Evolutionary conservation across 768 basidiomycete genomes (phyloP).

Genomic region (Suillus decipiens): DNA sequence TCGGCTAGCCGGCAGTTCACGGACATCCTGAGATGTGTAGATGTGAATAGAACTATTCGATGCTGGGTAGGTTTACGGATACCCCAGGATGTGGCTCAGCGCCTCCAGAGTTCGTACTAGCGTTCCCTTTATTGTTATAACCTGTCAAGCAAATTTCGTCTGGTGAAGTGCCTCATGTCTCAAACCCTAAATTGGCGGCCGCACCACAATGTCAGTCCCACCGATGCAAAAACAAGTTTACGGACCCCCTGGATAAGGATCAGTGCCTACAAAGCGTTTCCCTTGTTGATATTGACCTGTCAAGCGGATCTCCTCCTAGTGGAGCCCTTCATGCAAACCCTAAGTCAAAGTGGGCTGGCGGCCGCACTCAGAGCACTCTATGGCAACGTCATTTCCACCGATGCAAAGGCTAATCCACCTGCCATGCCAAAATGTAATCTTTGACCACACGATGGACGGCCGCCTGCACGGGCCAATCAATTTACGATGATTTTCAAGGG

Average conservation of each 20-base stretch:
- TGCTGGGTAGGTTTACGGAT: background rate
- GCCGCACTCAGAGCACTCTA: background rate
- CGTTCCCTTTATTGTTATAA: background rate
- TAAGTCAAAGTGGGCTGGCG: background rate
- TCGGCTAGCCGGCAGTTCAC: slow-evolving; percentile 11
- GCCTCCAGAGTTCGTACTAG: background rate
- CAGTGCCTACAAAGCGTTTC: background rate
- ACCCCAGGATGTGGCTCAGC: background rate
- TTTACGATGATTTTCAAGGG: background rate
- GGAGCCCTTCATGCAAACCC: background rate
- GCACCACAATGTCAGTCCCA: background rate
- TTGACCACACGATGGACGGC: background rate
- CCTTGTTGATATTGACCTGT: background rate
- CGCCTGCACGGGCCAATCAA: background rate
- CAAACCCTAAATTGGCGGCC: slow-evolving; percentile 1
- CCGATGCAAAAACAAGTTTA: background rate
- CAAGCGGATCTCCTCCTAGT: background rate
- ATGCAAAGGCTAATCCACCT: background rate
- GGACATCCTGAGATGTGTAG: slow-evolving; percentile 5
- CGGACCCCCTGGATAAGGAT: background rate
- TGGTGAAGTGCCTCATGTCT: background rate
- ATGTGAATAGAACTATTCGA: background rate
- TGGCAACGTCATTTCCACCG: background rate
- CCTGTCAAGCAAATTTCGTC: background rate
- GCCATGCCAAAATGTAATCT: slow-evolving; percentile 1